Evolutionary conservation across 495 filamentous ascomycete species (phyloP).

Genomic region (Penicillium riverlandense): DNA sequence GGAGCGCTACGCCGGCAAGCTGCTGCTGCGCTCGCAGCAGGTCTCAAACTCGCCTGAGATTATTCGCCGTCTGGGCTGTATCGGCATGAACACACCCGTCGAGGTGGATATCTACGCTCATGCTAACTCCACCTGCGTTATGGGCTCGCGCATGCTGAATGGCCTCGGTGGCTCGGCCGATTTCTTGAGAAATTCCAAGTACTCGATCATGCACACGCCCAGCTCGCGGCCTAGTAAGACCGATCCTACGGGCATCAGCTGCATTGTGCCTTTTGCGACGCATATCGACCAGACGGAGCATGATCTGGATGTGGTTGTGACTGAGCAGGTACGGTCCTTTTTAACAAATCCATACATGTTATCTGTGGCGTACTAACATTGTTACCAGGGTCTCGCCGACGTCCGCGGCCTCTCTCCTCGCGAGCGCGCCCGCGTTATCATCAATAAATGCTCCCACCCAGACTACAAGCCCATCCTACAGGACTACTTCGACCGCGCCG

Average conservation of each 20-base stretch:
- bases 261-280: conserved; percentile 89
- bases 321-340: conserved; percentile 49
- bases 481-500: conserved; percentile 82
- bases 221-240: conserved; percentile 71
- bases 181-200: conserved; percentile 78
- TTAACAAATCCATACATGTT: background rate
- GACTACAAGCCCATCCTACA: conserved; percentile 75
- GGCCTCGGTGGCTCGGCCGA: conserved; percentile 84
- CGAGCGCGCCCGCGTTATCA: conserved; percentile 79
- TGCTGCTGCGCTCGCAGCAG: conserved; percentile 79
- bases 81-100: conserved; percentile 94
- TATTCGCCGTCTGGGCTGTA: conserved; percentile 79
- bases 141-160: conserved; percentile 88
- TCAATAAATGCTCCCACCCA: conserved; percentile 81
- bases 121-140: conserved; percentile 86
- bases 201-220: conserved; percentile 92
- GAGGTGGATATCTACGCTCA: conserved; percentile 95
- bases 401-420: conserved; percentile 74
- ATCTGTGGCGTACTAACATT: background rate
- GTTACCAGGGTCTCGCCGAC: conserved; percentile 61
- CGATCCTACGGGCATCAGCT: conserved; percentile 75
- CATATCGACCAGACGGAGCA: conserved; percentile 93
- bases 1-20: conserved; percentile 73
- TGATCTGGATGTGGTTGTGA: conserved; percentile 81
- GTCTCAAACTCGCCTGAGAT: conserved; percentile 94